Evolutionary conservation across 148 eudicot genomes (phyloP).

Genomic region (Polygonum aviculare): DNA sequence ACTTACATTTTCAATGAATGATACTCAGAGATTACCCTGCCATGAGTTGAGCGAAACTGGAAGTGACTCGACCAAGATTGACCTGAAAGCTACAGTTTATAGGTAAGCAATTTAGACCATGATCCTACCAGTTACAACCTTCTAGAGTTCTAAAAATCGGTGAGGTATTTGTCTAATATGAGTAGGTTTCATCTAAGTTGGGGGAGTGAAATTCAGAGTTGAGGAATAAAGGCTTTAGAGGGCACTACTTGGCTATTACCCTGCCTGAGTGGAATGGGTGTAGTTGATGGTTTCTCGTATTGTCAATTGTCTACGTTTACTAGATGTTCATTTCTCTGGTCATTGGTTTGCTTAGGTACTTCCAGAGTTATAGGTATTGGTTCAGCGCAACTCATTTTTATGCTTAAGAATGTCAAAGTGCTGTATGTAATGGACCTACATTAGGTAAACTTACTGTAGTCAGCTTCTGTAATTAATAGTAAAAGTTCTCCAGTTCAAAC

Average conservation of each 20-base stretch:
- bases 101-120: slow-evolving; percentile 30
- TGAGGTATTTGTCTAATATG: not conserved
- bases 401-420: too few species aligned
- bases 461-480: too few species aligned
- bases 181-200: not conserved
- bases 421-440: too few species aligned
- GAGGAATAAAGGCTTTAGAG: not conserved
- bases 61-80: slow-evolving; percentile 55
- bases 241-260: not conserved
- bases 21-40: slow-evolving; percentile 16
- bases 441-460: too few species aligned
- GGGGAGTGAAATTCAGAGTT: not conserved
- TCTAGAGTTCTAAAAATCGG: too few species aligned
- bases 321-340: not conserved
- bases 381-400: too few species aligned
- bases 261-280: not conserved
- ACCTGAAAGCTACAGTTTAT: slow-evolving; percentile 55
- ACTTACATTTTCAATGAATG: slow-evolving; percentile 48
- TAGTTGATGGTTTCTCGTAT: not conserved
- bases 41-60: slow-evolving; percentile 26
- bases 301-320: not conserved
- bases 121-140: not conserved
- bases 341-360: not conserved
- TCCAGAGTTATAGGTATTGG: not conserved
- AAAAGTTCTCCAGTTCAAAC: too few species aligned